Base-by-base conservation (phyloP, 2,329 filamentous ascomycete genomes). In the Penicillium verrucosum region DNA sequence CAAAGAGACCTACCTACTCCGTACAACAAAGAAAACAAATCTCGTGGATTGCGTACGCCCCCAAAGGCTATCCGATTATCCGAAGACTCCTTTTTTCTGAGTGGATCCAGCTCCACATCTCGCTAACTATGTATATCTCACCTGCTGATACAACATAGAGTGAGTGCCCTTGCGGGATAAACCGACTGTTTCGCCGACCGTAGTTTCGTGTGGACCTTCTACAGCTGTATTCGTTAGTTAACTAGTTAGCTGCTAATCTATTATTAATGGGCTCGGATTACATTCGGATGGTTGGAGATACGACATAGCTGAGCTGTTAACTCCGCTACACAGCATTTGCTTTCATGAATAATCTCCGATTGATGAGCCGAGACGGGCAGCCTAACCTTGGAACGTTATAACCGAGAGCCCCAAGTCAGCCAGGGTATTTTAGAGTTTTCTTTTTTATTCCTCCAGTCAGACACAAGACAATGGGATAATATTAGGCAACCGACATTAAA, bases 41-140 rank as follows among this genome's bases (percentile, higher is more conserved):
- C 11, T 30, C 14, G 46, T 46, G 41, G 37, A 53, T 30, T 50
- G 36, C 18, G 25, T 46, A 37, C 14, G 30, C 48, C n/a, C 29
- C 48, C 43, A 56, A 44, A 12, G 18, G 43, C 18, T 52, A 62
- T 57, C 64, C 62, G 64, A 62, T 57, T 54, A 61, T 61, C 64
- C 64, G 64, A 59, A 40, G 36, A 46, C 52, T 54, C 51, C 57
- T 59, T 55, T 61, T 58, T 57, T 25, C 45, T 25, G 1, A 44
- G 62, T 63, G 61, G 60, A 30, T 56, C 63, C 21, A 40, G 43
- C 50, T 58, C 64, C 64, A 65, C 63, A 58, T 49, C 59, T 66
- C 61, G 60, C 63, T 59, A 64, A 63, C 53, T 61, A 65, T 30
- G 29, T 11, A 30, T 64, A 65, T 61, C 49, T 51, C 42, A 54